Conservation (phyloP, 73 alveolate genomes). For the Paramecium biaurelia region DNA sequence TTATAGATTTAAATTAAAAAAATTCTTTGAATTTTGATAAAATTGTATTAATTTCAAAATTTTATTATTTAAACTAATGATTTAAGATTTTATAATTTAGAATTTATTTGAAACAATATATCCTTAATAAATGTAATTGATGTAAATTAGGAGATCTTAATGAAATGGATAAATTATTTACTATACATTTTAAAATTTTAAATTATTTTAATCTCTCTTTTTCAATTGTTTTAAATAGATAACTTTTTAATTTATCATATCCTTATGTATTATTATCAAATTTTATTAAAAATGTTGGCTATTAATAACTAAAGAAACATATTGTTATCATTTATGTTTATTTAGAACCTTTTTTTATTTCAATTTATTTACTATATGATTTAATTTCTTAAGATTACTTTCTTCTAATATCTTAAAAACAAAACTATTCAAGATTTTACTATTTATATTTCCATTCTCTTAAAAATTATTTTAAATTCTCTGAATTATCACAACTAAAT, state of each 20-base stretch:
- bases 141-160: not conserved
- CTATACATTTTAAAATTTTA: not conserved
- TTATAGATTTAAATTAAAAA: not conserved
- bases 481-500: not conserved
- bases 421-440: not conserved
- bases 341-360: not conserved
- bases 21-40: not conserved
- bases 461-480: not conserved
- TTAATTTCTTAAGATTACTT: not conserved
- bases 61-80: not conserved
- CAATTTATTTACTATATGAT: not conserved
- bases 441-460: not conserved
- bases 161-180: not conserved
- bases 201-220: not conserved
- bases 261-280: not conserved
- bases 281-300: not conserved
- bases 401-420: not conserved
- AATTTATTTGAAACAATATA: not conserved
- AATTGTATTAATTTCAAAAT: not conserved
- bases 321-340: not conserved
- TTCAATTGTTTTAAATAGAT: not conserved
- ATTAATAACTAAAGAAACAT: not conserved
- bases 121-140: not conserved
- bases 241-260: not conserved
- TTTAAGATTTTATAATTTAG: not conserved